These are phyloP conservation scores for Tricholoma sp. DNA, from an alignment of 768 basidiomycete species.

Conservation along the genomic window DNA sequence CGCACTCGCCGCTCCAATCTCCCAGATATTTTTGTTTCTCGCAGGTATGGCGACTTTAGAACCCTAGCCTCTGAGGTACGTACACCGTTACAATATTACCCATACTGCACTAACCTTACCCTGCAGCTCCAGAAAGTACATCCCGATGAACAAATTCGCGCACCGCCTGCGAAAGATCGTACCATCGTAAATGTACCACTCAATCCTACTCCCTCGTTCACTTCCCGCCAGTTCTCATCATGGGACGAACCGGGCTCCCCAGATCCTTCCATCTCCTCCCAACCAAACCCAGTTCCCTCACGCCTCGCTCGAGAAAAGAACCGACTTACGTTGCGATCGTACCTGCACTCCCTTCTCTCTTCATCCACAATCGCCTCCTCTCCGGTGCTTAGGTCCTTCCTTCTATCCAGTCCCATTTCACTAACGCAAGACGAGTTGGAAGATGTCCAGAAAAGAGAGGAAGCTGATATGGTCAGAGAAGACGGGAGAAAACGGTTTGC, in stretches of 20 bases:
- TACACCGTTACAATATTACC: background rate
- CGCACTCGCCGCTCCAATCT: constrained; percentile 72
- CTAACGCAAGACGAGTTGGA: constrained; percentile 69
- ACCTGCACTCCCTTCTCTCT: constrained; percentile 76
- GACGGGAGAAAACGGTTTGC: constrained; percentile 85
- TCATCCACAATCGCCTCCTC: constrained; percentile 75
- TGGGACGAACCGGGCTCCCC: background rate
- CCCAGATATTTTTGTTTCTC: constrained; percentile 80
- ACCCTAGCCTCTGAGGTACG: constrained; percentile 79
- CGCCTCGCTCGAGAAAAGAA: constrained; percentile 90
- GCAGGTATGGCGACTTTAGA: constrained; percentile 93
- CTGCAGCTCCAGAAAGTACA: constrained; percentile 79
- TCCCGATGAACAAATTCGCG: constrained; percentile 73
- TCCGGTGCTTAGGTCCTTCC: constrained; percentile 80
- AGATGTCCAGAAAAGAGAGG: constrained; percentile 76
- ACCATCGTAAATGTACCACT: constrained; percentile 54
- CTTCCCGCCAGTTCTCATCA: constrained; percentile 1
- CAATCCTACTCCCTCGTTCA: constrained; percentile 24
- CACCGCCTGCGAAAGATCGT: constrained; percentile 87
- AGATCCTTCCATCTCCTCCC: constrained; percentile 13
- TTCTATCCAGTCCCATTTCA: constrained; percentile 69
- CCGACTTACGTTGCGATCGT: constrained; percentile 86
- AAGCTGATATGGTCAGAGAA: constrained; percentile 83
- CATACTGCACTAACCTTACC: constrained; percentile 11
- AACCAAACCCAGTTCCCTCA: constrained; percentile 25